phyloP scores from a whole-genome alignment of 306 rosid genomes.

The Cucurbita maxima region DNA sequence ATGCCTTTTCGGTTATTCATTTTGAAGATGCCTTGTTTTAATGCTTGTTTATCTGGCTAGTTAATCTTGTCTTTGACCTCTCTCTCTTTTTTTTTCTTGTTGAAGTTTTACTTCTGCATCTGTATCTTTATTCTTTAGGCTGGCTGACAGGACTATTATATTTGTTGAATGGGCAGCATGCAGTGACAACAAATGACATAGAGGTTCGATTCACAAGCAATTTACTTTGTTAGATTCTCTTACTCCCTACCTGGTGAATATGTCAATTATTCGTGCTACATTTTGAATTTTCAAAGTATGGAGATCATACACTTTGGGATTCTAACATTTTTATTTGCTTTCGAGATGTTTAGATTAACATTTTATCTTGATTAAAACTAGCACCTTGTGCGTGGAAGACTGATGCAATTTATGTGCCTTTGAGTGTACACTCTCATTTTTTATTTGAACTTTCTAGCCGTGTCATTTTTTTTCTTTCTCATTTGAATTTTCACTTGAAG shows the following conservation, averaged over 20 bases:
- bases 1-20: neutral
- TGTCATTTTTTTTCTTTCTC: neutral
- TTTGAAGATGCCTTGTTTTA: neutral
- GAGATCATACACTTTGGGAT: neutral
- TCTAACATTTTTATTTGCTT: neutral
- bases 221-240: constrained; percentile 5
- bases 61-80: neutral
- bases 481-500: neutral
- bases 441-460: neutral
- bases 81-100: constrained; percentile 16
- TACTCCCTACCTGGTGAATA: neutral
- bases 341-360: neutral
- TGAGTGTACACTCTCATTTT: neutral
- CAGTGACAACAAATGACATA: constrained; percentile 41
- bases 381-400: neutral
- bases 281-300: neutral
- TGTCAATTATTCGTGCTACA: neutral
- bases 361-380: neutral
- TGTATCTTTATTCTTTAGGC: constrained; percentile 67
- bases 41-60: neutral
- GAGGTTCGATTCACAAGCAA: constrained; percentile 37
- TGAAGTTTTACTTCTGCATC: constrained; percentile 44
- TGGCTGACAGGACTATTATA: constrained; percentile 82
- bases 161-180: constrained; percentile 88
- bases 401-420: neutral